Conservation (phyloP, 2,329 filamentous ascomycete species). For the Epicoccum nigrum region DNA sequence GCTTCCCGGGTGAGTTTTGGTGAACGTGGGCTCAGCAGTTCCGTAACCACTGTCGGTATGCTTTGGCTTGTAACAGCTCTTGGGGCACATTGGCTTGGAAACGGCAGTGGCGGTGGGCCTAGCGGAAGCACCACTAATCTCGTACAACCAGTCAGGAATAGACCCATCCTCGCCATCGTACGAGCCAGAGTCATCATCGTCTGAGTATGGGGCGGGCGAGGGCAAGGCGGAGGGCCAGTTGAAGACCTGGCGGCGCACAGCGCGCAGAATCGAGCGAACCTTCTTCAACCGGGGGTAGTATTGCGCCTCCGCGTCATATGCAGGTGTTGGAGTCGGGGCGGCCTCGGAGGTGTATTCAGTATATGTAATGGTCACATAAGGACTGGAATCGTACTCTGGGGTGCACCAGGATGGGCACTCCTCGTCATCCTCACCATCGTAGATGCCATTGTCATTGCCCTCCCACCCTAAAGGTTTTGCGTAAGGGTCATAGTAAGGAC, state of each 20-base stretch:
- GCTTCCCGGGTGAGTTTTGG: background rate
- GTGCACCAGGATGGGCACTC: conserved; percentile 23
- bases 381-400: conserved; percentile 6
- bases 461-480: conserved; percentile 15
- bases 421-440: conserved; percentile 23
- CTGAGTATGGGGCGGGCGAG: background rate
- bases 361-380: conserved; percentile 9
- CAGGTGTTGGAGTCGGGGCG: background rate
- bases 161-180: conserved; percentile 15
- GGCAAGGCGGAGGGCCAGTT: background rate
- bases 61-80: conserved; percentile 17
- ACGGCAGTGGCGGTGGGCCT: conserved; percentile 4
- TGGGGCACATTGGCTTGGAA: conserved; percentile 11
- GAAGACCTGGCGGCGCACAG: conserved; percentile 11
- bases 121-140: conserved; percentile 2
- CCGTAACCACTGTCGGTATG: background rate
- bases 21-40: conserved; percentile 1
- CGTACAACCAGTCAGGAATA: conserved; percentile 23
- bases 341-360: background rate
- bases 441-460: conserved; percentile 16
- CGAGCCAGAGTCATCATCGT: conserved; percentile 11
- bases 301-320: background rate
- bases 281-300: conserved; percentile 17
- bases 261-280: conserved; percentile 10
- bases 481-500: conserved; percentile 11